phyloP scores from a whole-genome alignment of 2,329 filamentous ascomycete genomes.

The Aspergillus nomiae region DNA sequence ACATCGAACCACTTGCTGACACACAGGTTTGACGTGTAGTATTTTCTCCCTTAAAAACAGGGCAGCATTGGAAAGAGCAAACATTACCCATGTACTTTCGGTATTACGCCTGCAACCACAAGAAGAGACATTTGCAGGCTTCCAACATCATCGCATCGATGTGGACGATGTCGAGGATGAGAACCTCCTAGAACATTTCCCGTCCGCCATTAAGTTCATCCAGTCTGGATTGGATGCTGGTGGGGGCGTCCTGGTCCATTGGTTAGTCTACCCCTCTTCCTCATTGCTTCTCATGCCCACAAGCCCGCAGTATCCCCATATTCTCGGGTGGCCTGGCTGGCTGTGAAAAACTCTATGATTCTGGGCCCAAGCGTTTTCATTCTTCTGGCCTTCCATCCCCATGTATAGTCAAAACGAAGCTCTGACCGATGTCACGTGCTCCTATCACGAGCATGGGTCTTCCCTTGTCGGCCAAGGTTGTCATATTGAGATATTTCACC shows the following conservation, averaged over 20 bases:
- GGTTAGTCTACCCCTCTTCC: conserved; percentile 54
- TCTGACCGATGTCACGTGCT: background rate
- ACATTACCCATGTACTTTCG: conserved; percentile 90
- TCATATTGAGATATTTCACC: background rate
- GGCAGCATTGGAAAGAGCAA: conserved; percentile 67
- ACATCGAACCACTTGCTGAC: conserved; percentile 7
- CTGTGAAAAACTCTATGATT: background rate
- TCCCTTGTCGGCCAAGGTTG: background rate
- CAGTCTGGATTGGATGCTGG: conserved; percentile 68
- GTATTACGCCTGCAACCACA: conserved; percentile 67
- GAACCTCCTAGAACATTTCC: conserved; percentile 80
- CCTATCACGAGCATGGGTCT: background rate
- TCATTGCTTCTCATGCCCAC: background rate
- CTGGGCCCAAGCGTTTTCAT: background rate
- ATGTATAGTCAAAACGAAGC: background rate
- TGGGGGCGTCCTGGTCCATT: conserved; percentile 67
- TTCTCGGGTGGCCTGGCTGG: background rate
- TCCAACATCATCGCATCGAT: conserved; percentile 75
- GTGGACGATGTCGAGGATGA: conserved; percentile 90
- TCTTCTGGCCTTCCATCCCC: background rate
- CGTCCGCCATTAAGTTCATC: conserved; percentile 78
- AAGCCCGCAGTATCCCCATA: background rate
- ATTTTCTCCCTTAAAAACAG: conserved; percentile 77
- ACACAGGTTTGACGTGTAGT: conserved; percentile 51
- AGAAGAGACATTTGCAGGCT: conserved; percentile 60